Conservation (phyloP, 495 filamentous ascomycete genomes). For the Neurospora sp. region DNA sequence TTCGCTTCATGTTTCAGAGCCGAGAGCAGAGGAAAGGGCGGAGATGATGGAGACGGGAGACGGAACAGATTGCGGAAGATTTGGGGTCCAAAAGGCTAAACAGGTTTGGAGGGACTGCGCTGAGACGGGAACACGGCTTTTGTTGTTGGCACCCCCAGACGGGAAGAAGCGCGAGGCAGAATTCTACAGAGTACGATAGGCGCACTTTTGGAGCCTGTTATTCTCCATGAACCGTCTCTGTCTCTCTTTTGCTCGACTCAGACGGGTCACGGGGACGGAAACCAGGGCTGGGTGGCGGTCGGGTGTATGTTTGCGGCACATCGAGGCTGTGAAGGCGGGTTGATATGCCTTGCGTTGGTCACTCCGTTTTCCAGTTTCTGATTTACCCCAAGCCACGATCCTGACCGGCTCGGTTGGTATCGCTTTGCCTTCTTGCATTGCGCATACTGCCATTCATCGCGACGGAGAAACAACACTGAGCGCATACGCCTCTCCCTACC, state of each 20-base stretch:
- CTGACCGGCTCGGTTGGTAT: background rate
- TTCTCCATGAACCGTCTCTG: background rate
- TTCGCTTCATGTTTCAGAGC: background rate
- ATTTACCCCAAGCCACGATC: background rate
- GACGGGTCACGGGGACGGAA: background rate
- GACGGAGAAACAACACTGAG: background rate
- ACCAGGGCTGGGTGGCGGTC: background rate
- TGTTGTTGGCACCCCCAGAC: background rate
- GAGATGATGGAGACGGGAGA: background rate
- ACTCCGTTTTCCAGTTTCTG: background rate
- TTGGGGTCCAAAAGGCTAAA: background rate
- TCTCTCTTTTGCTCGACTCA: background rate
- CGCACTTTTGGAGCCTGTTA: background rate
- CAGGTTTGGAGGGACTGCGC: background rate
- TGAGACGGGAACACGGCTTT: background rate
- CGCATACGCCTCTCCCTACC: rapidly evolving
- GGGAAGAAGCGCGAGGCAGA: background rate
- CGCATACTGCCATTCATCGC: background rate
- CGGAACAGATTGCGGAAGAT: background rate
- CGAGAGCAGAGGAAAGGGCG: background rate
- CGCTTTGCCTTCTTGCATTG: background rate
- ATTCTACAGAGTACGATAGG: background rate
- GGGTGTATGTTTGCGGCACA: background rate
- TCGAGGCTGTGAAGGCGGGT: background rate
- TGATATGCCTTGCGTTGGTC: background rate